Evolutionary conservation across 1,284 basidiomycete species (phyloP).

Genomic region (Pyrrhoderma lamaoense): DNA sequence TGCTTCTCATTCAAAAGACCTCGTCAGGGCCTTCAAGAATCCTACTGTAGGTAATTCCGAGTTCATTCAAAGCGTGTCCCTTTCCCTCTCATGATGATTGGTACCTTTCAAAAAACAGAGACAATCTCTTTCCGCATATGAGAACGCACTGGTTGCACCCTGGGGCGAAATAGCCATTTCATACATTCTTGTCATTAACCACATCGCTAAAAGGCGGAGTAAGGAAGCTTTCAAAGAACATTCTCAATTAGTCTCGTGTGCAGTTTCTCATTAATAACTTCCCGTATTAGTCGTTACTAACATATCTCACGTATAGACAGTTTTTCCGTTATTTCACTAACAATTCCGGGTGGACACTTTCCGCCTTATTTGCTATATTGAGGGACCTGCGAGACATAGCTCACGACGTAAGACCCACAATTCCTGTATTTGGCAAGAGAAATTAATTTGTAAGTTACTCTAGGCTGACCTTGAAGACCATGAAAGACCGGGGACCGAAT

Average conservation of each 20-base stretch:
- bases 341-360: slow-evolving; percentile 78
- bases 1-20: slow-evolving; percentile 63
- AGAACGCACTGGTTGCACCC: slow-evolving; percentile 56
- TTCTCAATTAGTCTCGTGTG: slow-evolving; percentile 55
- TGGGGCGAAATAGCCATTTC: slow-evolving; percentile 81
- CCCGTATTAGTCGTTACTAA: neutral
- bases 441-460: neutral
- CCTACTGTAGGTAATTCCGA: slow-evolving; percentile 43
- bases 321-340: slow-evolving; percentile 73
- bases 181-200: slow-evolving; percentile 65
- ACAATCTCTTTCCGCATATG: slow-evolving; percentile 45
- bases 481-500: slow-evolving; percentile 42
- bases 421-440: neutral
- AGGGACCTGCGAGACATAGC: slow-evolving; percentile 77
- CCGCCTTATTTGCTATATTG: slow-evolving; percentile 70
- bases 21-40: slow-evolving; percentile 64
- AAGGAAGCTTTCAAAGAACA: slow-evolving; percentile 74
- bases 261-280: slow-evolving; percentile 19
- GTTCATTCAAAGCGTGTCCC: neutral
- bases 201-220: slow-evolving; percentile 56
- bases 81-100: neutral
- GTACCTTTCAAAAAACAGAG: slow-evolving; percentile 27
- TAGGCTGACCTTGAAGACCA: slow-evolving; percentile 66
- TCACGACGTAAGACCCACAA: slow-evolving; percentile 44
- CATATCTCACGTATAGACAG: slow-evolving; percentile 33